Conservation (phyloP, 805 yeast species). For the Barnettozyma salicaria region DNA sequence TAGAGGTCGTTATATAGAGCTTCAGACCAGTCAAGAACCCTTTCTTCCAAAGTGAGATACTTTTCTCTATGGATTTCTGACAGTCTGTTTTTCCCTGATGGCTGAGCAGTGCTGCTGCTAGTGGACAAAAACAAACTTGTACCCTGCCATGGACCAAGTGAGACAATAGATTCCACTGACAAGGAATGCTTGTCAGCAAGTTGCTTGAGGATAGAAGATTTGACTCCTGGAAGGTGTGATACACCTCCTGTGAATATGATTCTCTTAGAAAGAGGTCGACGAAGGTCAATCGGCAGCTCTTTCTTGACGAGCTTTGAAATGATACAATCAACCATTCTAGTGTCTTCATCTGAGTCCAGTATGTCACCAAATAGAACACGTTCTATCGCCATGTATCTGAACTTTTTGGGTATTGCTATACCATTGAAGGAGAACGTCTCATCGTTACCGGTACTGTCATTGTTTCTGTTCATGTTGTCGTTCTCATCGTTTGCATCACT, state of each 20-base stretch:
- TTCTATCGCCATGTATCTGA: slow-evolving; percentile 15
- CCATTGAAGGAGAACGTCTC: slow-evolving; percentile 12
- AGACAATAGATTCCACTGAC: slow-evolving; percentile 5
- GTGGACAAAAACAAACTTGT: slow-evolving; percentile 25
- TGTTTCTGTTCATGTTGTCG: slow-evolving; percentile 1
- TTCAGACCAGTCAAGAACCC: slow-evolving; percentile 22
- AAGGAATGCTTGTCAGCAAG: slow-evolving; percentile 7
- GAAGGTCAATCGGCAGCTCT: slow-evolving; percentile 16
- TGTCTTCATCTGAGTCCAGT: slow-evolving; percentile 16
- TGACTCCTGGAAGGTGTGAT: slow-evolving; percentile 22
- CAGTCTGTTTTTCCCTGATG: slow-evolving; percentile 8
- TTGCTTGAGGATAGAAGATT: slow-evolving; percentile 13
- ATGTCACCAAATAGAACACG: slow-evolving; percentile 10
- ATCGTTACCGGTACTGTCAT: no score
- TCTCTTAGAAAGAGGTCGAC: slow-evolving; percentile 9
- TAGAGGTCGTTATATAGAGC: no score
- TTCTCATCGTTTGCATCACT: neutral
- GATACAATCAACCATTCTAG: slow-evolving; percentile 7
- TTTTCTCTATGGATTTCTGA: slow-evolving; percentile 21
- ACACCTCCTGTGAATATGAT: slow-evolving; percentile 25
- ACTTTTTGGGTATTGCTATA: slow-evolving; percentile 7
- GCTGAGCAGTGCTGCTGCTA: slow-evolving; percentile 16
- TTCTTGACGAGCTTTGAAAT: slow-evolving; percentile 6
- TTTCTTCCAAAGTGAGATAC: slow-evolving; percentile 18
- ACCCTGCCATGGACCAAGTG: slow-evolving; percentile 25